phyloP scores from a whole-genome alignment of 495 filamentous ascomycete genomes.

The Immersiella caudata region DNA sequence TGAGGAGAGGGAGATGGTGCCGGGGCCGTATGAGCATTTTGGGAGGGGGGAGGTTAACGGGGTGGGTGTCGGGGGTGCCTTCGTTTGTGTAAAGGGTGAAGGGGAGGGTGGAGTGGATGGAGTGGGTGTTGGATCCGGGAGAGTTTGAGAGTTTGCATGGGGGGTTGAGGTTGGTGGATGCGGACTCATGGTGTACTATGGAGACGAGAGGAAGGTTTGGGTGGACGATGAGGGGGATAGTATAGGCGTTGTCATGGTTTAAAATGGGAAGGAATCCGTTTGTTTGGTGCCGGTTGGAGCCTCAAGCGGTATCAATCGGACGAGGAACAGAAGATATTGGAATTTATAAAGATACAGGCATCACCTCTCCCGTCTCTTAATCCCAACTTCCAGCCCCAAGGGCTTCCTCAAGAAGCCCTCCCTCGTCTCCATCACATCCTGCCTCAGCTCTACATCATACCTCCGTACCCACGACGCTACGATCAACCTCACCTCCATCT shows the following conservation, averaged over 20 bases:
- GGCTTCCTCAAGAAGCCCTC: conserved; percentile 94
- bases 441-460: conserved; percentile 74
- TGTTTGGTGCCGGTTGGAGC: background rate
- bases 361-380: conserved; percentile 40
- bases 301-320: background rate
- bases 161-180: background rate
- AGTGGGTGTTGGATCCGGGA: too few species aligned
- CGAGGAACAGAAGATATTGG: too few species aligned
- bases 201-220: background rate
- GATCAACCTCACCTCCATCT: conserved; percentile 90
- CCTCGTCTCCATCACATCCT: conserved; percentile 72
- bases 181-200: background rate
- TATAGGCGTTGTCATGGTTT: background rate
- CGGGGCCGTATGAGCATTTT: too few species aligned
- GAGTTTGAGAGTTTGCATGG: background rate
- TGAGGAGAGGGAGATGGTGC: too few species aligned
- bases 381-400: conserved; percentile 69
- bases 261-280: background rate
- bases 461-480: conserved; percentile 72
- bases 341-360: background rate
- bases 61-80: too few species aligned
- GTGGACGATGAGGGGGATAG: background rate
- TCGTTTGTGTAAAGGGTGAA: too few species aligned
- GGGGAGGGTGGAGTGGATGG: too few species aligned
- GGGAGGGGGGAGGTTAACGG: too few species aligned